phyloP scores from a whole-genome alignment of 345 rosid genomes.

The Arabis hirsuta region DNA sequence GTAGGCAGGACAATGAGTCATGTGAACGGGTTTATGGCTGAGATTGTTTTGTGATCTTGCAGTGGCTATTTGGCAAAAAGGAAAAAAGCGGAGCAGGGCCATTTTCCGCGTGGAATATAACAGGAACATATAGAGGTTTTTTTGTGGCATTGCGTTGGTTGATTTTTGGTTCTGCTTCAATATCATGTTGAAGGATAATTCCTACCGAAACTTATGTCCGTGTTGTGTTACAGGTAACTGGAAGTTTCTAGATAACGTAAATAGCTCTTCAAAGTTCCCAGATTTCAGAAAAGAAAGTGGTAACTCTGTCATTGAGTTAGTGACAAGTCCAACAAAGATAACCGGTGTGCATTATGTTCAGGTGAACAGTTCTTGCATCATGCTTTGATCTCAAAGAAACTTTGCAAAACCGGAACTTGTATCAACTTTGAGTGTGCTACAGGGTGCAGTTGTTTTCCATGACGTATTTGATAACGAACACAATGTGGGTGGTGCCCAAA shows the following conservation, averaged over 20 bases:
- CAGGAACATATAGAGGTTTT: constrained; percentile 96
- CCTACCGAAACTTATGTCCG: not conserved
- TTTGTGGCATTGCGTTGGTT: constrained; percentile 32
- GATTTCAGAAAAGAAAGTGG: constrained; percentile 80
- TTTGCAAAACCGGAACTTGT: not conserved
- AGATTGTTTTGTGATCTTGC: constrained; percentile 44
- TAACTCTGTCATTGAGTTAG: constrained; percentile 78
- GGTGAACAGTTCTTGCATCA: constrained; percentile 48
- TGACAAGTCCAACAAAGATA: constrained; percentile 86
- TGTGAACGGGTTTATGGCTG: constrained; percentile 5
- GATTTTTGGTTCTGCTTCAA: not conserved
- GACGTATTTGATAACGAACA: constrained; percentile 88
- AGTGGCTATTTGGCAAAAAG: constrained; percentile 79
- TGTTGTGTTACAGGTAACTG: constrained; percentile 69
- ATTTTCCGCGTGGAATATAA: constrained; percentile 85
- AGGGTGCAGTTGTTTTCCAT: constrained; percentile 97
- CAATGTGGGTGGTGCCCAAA: constrained; percentile 92
- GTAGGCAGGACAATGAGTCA: not conserved
- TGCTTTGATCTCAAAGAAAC: not conserved
- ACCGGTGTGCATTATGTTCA: constrained; percentile 95
- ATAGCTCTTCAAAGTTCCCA: constrained; percentile 83
- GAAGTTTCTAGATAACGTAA: constrained; percentile 79
- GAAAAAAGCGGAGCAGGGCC: constrained; percentile 71
- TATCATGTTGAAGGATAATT: not conserved
- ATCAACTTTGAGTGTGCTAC: constrained; percentile 38